Conservation (phyloP, 129 eudicot genomes). For the Arctium lappa region DNA sequence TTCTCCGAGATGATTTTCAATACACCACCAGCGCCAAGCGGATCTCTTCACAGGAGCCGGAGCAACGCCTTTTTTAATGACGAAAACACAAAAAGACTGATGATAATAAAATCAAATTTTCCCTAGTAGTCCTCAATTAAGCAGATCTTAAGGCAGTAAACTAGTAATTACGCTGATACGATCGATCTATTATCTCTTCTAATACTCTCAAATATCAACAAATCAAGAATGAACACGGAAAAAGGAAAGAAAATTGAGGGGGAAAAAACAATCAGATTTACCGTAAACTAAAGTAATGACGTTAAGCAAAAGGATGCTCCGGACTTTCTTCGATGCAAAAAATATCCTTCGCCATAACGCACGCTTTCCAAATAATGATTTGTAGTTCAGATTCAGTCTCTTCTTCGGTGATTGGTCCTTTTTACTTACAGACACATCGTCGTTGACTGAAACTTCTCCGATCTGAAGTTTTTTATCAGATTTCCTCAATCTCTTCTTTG, state of each 20-base stretch:
- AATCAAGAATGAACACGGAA: neutral
- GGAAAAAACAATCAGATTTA: slow-evolving; percentile 16
- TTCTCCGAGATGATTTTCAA: neutral
- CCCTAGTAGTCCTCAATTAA: neutral
- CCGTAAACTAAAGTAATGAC: slow-evolving; percentile 71
- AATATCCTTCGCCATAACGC: slow-evolving; percentile 55
- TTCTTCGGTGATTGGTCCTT: neutral
- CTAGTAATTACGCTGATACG: neutral
- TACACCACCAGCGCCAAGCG: neutral
- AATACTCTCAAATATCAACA: neutral
- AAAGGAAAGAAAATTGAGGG: neutral
- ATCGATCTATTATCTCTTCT: neutral
- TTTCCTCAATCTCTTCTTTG: slow-evolving; percentile 17
- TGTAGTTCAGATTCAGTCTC: slow-evolving; percentile 28
- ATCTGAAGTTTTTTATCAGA: slow-evolving; percentile 9
- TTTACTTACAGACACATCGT: slow-evolving; percentile 13
- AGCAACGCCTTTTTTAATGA: neutral
- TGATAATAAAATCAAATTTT: neutral
- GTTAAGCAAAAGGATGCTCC: slow-evolving; percentile 80
- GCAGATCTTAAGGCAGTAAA: neutral
- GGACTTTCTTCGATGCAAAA: slow-evolving; percentile 66
- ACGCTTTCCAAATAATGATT: slow-evolving; percentile 45
- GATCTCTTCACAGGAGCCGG: slow-evolving; percentile 8
- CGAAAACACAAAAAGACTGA: neutral
- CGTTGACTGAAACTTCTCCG: slow-evolving; percentile 22